These are phyloP conservation scores for Fusarium udum DNA, from an alignment of 2,329 filamentous ascomycete genomes.

Conservation along the genomic window DNA sequence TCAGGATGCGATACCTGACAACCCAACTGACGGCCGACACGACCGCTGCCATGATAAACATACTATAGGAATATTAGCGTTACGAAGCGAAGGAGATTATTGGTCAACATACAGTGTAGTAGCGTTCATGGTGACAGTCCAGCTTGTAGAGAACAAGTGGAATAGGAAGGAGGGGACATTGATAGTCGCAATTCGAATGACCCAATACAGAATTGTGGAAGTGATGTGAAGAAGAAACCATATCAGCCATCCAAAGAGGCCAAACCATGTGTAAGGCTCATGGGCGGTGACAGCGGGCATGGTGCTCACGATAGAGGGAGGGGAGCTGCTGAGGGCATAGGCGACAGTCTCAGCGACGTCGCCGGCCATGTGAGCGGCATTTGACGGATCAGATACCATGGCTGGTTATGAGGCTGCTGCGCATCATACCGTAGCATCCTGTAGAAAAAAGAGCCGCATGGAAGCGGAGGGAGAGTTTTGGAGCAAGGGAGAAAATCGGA, in stretches of 20 bases:
- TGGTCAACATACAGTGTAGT: constrained; percentile 79
- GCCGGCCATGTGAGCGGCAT: constrained; percentile 48
- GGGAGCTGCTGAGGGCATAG: constrained; percentile 46
- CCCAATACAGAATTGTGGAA: constrained; percentile 75
- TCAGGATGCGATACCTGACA: constrained; percentile 92
- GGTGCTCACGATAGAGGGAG: constrained; percentile 53
- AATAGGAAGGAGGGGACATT: constrained; percentile 91
- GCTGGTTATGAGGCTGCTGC: constrained; percentile 45
- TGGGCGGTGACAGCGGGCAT: constrained; percentile 48
- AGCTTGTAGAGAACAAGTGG: constrained; percentile 86
- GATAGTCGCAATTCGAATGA: constrained; percentile 85
- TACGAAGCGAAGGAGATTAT: not conserved
- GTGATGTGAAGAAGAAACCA: constrained; percentile 64
- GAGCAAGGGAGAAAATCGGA: constrained; percentile 24
- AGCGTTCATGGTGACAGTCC: constrained; percentile 98
- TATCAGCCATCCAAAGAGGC: constrained; percentile 64
- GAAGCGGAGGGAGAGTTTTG: constrained; percentile 32
- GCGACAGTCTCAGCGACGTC: constrained; percentile 48
- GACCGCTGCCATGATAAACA: constrained; percentile 79
- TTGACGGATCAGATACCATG: constrained; percentile 56
- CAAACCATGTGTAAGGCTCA: constrained; percentile 64
- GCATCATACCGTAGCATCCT: constrained; percentile 51
- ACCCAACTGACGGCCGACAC: constrained; percentile 93
- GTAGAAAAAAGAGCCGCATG: constrained; percentile 39
- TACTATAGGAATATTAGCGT: constrained; percentile 54